phyloP scores from a whole-genome alignment of 2,329 filamentous ascomycete species.

The Colletotrichum sp. region DNA sequence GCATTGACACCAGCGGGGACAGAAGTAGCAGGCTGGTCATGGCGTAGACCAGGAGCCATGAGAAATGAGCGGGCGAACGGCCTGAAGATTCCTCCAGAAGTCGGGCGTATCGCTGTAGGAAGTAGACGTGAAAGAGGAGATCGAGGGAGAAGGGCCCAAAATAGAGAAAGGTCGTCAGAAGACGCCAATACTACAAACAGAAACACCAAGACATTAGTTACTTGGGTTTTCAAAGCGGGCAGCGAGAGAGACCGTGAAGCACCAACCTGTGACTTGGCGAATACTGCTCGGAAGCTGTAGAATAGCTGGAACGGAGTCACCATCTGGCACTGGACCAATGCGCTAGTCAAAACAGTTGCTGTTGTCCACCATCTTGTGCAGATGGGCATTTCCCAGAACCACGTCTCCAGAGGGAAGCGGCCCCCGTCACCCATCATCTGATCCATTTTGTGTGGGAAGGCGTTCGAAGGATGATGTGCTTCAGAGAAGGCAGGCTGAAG shows the following conservation, averaged over 20 bases:
- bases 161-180: conserved; percentile 96
- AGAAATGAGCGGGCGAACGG: conserved; percentile 89
- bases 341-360: conserved; percentile 84
- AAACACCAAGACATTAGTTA: conserved; percentile 12
- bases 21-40: conserved; percentile 79
- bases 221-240: background rate
- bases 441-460: conserved; percentile 47
- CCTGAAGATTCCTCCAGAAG: conserved; percentile 95
- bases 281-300: conserved; percentile 93
- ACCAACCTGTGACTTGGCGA: conserved; percentile 86
- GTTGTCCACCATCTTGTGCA: conserved; percentile 98
- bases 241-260: background rate
- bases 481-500: background rate
- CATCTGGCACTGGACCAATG: conserved; percentile 91
- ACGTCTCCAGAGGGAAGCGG: conserved; percentile 85
- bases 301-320: conserved; percentile 95
- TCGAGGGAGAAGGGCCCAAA: conserved; percentile 95
- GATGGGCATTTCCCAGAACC: conserved; percentile 98
- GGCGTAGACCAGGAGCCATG: conserved; percentile 90
- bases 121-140: conserved; percentile 97
- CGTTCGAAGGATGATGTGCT: background rate
- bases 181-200: conserved; percentile 81
- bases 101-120: conserved; percentile 93
- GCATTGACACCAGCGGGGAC: conserved; percentile 87
- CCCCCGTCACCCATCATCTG: conserved; percentile 64